Percentiles rank a stretch among this genome's conserved stretches.
These are phyloP conservation scores for Myxozyma geophila DNA, from an alignment of 805 yeast genomes.

Conservation along the genomic window DNA sequence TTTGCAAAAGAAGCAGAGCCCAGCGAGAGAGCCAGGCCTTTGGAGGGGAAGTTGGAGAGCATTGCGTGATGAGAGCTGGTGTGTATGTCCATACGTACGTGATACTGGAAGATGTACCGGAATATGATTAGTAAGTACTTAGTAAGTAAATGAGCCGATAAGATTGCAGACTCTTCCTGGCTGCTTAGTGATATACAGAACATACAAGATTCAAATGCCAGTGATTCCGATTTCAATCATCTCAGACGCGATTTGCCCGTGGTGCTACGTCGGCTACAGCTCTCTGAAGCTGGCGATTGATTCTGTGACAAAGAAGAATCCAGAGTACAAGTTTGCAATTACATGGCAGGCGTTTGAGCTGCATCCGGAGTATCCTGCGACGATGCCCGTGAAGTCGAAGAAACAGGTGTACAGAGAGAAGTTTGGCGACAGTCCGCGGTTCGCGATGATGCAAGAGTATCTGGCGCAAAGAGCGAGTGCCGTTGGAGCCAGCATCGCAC, in stretches of 20 bases:
- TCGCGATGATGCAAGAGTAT: conserved; percentile 16
- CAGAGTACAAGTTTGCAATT: conserved; percentile 16
- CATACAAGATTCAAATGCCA: not conserved
- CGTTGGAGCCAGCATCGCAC: conserved; percentile 21
- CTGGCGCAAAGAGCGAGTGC: conserved; percentile 15
- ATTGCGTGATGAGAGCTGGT: conserved; percentile 7
- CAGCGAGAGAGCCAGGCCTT: conserved; percentile 24
- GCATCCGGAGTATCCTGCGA: conserved; percentile 10
- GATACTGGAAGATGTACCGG: not conserved
- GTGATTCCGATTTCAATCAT: conserved; percentile 22
- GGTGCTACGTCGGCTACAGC: conserved; percentile 33
- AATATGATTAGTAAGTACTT: not conserved
- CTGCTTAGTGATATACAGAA: not conserved
- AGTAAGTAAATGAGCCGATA: not conserved
- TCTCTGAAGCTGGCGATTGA: conserved; percentile 26
- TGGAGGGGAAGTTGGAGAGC: conserved; percentile 35
- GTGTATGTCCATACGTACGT: not conserved
- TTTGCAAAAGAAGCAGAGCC: conserved; percentile 6
- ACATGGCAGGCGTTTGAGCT: conserved; percentile 32
- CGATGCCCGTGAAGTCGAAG: conserved; percentile 18
- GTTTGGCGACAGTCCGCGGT: conserved; percentile 25
- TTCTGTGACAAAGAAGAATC: conserved; percentile 14
- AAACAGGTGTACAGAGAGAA: not conserved
- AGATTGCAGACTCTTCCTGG: not conserved
- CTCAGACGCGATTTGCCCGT: conserved; percentile 33